Percentiles rank a stretch among this genome's conserved stretches.
Evolutionary conservation across 2,329 filamentous ascomycete genomes (phyloP).

Genomic region (Trichoderma simmonsii): DNA sequence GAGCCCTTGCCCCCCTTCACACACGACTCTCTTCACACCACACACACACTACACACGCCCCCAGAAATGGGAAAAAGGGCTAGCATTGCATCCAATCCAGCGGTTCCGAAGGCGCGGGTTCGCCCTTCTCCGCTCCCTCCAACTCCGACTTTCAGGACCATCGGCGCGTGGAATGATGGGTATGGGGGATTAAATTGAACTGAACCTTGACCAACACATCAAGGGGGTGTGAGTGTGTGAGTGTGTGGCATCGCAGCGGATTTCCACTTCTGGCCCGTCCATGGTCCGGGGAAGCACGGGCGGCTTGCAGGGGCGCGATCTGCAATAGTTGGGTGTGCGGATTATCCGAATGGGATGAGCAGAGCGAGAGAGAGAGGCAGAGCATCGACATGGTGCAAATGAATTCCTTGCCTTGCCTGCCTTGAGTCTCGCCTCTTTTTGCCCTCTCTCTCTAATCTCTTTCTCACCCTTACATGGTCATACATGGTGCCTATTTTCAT

Average conservation of each 20-base stretch:
- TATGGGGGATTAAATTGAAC: neutral
- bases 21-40: neutral
- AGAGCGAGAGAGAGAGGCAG: neutral
- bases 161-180: neutral
- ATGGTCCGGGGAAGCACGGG: conserved; percentile 15
- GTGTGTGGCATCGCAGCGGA: conserved; percentile 10
- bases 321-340: neutral
- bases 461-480: neutral
- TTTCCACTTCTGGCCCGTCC: conserved; percentile 13
- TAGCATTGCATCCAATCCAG: conserved; percentile 7
- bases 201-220: neutral
- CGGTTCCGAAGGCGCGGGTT: conserved; percentile 10
- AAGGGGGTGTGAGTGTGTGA: neutral
- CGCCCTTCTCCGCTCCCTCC: neutral
- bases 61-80: neutral
- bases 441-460: neutral
- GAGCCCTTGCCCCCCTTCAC: neutral
- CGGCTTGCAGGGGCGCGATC: neutral
- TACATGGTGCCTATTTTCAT: neutral
- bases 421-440: neutral
- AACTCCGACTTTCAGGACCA: neutral
- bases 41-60: neutral
- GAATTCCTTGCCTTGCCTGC: neutral
- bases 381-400: neutral
- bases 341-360: neutral